phyloP scores from a whole-genome alignment of 1,284 basidiomycete genomes.

The Trichosporon asahii region DNA sequence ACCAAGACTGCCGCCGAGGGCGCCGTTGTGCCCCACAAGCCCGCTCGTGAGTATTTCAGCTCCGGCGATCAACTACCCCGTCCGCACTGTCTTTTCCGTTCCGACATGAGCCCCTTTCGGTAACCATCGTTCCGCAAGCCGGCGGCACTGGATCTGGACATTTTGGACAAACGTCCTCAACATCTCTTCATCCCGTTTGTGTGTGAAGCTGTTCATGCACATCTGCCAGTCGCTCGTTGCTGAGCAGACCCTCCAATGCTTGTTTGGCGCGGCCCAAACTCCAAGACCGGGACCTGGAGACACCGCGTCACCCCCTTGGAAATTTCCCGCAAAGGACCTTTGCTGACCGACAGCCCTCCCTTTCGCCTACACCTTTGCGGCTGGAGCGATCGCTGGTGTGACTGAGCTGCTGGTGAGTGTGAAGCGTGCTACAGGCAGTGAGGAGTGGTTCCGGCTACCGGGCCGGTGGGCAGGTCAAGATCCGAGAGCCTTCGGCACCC shows the following conservation, averaged over 20 bases:
- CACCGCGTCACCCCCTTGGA: not conserved
- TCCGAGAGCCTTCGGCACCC: not conserved
- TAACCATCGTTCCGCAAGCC: not conserved
- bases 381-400: slow-evolving; percentile 80
- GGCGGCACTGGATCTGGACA: not conserved
- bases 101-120: not conserved
- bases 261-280: not conserved
- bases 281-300: not conserved
- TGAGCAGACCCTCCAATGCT: not conserved
- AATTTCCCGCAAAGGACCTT: not conserved
- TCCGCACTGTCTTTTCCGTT: not conserved
- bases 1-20: not conserved
- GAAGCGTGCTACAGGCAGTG: slow-evolving; percentile 52
- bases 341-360: slow-evolving; percentile 56
- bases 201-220: not conserved
- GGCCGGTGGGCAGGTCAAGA: not conserved
- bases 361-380: slow-evolving; percentile 80
- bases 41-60: not conserved
- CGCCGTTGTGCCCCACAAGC: slow-evolving; percentile 1
- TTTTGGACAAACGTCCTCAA: not conserved
- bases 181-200: not conserved
- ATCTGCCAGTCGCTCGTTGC: not conserved
- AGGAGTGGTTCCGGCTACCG: not conserved
- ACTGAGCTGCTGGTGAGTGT: slow-evolving; percentile 88
- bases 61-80: not conserved